Base-by-base conservation (phyloP, 1,139 yeast genomes). In the Blastobotrys persicus region DNA sequence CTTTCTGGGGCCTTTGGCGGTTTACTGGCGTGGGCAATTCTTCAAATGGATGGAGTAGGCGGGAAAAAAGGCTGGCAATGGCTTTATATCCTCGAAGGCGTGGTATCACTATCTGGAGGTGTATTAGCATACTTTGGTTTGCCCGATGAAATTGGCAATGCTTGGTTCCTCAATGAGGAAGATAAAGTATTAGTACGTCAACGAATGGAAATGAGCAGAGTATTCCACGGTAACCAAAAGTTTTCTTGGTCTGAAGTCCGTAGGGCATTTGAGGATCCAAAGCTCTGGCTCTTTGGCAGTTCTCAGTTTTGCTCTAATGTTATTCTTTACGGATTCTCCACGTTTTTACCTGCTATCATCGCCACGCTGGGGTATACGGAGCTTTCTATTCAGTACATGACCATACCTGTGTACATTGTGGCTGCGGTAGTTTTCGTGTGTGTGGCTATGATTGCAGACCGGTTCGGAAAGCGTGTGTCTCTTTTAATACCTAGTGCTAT, bases 1-100 rank as follows among this genome's bases (percentile, higher is more conserved):
- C 33, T 65, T 17, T 62, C 73, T 2, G 71, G 71, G 16, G 70
- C 68, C 6, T 63, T 67, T 50, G 64, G 68, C 4, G 70, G 69
- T 1, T 46, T 66, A 7, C 56, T 67, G 39, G 68, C 71, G 4
- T 66, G 58, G 49, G 72, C 62, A 2, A 55, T 85, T 81, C 53
- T 55, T 28, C 52, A 58, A 13, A 59, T 65, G 60, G 55, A 62
- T 31, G 66, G 66, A 3, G 53, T 54, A 13, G 60, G 54, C 7
- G 65, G 63, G 3, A 50, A 58, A 34, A 58, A 79, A 71, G 68
- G 83, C 5, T 81, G 86, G 86, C 69, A 78, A 63, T 81, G 85
- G 84, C 68, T 81, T 45, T 68, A 80, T 46, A 69, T 81, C 46
- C 65, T 81, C 42, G 85, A 80, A 59, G 85, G 85, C 1, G 62